Percentiles rank a stretch among this genome's conserved stretches.
Evolutionary conservation across 306 rosid genomes (phyloP).

Genomic region (Spatholobus suberectus): DNA sequence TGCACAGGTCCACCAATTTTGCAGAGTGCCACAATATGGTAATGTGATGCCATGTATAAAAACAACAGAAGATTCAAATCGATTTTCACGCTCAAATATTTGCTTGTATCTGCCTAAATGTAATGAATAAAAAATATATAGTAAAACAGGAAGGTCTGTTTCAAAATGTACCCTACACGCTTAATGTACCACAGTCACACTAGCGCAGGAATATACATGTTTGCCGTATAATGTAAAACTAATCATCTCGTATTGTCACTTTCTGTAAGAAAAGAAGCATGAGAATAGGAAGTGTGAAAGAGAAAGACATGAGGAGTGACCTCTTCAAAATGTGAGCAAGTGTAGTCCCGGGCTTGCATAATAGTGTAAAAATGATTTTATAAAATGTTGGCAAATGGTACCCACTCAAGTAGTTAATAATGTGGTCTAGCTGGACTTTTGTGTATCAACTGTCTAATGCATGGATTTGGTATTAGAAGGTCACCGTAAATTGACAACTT

Average conservation of each 20-base stretch:
- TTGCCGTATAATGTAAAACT: conserved; percentile 17
- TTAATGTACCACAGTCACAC: conserved; percentile 17
- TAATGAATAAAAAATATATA: neutral
- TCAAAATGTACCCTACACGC: conserved; percentile 35
- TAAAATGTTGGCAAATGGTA: neutral
- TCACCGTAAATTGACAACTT: neutral
- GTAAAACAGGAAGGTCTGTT: conserved; percentile 11
- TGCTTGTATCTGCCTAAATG: neutral
- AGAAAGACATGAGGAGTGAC: conserved; percentile 27
- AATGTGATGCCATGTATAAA: neutral
- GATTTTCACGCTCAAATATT: neutral
- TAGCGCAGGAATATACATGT: conserved; percentile 17
- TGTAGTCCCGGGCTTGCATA: neutral
- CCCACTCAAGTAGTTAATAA: neutral
- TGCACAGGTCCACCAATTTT: neutral
- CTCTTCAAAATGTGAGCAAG: neutral
- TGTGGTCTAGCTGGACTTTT: neutral
- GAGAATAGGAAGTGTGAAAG: conserved; percentile 2
- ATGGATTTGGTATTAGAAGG: neutral
- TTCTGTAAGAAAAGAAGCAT: conserved; percentile 20
- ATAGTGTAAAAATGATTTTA: neutral
- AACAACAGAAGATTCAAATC: neutral
- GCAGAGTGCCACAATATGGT: neutral
- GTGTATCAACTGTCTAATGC: conserved; percentile 18
- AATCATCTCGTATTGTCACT: conserved; percentile 34